Evolutionary conservation across 495 filamentous ascomycete genomes (phyloP).

Genomic region (Daldinia bambusicola): DNA sequence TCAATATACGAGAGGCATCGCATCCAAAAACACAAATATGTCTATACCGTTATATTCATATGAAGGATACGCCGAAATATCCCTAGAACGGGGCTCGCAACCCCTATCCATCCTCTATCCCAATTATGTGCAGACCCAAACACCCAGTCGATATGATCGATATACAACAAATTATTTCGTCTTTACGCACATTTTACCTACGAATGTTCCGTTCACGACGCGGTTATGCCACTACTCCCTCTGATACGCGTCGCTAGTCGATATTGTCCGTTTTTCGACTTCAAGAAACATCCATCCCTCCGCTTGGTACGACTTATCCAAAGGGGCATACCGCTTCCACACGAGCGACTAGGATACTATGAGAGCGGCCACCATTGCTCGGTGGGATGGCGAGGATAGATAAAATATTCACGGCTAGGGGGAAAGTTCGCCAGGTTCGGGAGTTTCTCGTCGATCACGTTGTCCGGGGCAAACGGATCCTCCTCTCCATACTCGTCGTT

Average conservation of each 20-base stretch:
- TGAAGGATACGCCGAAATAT: background rate
- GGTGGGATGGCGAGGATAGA: background rate
- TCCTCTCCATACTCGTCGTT: background rate
- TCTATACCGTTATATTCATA: background rate
- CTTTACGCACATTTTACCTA: background rate
- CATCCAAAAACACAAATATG: background rate
- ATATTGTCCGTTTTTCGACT: background rate
- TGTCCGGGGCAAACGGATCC: background rate
- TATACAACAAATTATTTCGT: background rate
- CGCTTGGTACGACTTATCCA: background rate
- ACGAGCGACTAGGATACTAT: background rate
- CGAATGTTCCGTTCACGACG: background rate
- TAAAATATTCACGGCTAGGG: background rate
- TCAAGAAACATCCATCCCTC: background rate
- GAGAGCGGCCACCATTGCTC: constrained; percentile 25
- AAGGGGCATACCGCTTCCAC: background rate
- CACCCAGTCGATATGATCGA: background rate
- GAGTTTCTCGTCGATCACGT: background rate
- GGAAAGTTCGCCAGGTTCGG: constrained; percentile 8
- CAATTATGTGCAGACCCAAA: background rate
- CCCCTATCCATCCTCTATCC: background rate
- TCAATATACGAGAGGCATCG: background rate
- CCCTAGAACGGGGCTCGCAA: background rate
- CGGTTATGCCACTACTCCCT: background rate
- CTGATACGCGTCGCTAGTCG: background rate